These are phyloP conservation scores for Carex sylvatica DNA, from an alignment of 202 grass and related monocot genomes.

Conservation along the genomic window DNA sequence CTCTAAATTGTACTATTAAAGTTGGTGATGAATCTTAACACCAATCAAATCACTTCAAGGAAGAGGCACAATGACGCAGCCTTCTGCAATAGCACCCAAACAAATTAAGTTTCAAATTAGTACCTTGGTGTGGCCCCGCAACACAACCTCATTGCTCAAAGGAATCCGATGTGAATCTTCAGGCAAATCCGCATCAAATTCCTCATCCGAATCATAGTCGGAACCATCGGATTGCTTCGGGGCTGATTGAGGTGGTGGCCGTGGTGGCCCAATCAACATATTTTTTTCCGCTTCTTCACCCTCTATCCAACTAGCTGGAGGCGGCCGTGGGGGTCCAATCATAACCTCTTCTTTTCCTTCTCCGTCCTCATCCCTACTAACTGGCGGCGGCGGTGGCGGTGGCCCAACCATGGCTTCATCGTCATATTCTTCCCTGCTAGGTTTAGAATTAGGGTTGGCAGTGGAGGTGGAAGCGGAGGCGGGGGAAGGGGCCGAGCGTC, in stretches of 20 bases:
- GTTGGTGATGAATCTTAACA: no score
- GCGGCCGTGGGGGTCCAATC: slow-evolving; percentile 54
- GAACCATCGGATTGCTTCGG: slow-evolving; percentile 25
- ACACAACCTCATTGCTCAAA: slow-evolving; percentile 84
- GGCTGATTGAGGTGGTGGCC: slow-evolving; percentile 24
- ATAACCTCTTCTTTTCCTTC: slow-evolving; percentile 29
- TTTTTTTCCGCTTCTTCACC: slow-evolving; percentile 31
- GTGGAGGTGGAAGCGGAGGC: neutral
- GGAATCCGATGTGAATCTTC: slow-evolving; percentile 62
- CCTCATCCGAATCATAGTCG: slow-evolving; percentile 20
- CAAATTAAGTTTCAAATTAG: neutral
- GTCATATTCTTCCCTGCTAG: slow-evolving; percentile 16
- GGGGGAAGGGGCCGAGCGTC: slow-evolving; percentile 52
- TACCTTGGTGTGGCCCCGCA: slow-evolving; percentile 87
- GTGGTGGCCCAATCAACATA: slow-evolving; percentile 59
- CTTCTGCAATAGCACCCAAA: neutral
- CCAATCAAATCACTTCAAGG: neutral
- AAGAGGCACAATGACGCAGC: neutral
- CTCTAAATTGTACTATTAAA: no score
- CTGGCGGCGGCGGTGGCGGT: slow-evolving; percentile 26
- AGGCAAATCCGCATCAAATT: slow-evolving; percentile 36
- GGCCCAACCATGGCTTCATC: slow-evolving; percentile 24
- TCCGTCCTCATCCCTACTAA: neutral
- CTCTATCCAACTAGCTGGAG: slow-evolving; percentile 19
- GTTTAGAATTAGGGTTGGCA: slow-evolving; percentile 3